Conservation (phyloP, 371 early-diverging fungal species). For the Polyrhizophydium stewartii region DNA sequence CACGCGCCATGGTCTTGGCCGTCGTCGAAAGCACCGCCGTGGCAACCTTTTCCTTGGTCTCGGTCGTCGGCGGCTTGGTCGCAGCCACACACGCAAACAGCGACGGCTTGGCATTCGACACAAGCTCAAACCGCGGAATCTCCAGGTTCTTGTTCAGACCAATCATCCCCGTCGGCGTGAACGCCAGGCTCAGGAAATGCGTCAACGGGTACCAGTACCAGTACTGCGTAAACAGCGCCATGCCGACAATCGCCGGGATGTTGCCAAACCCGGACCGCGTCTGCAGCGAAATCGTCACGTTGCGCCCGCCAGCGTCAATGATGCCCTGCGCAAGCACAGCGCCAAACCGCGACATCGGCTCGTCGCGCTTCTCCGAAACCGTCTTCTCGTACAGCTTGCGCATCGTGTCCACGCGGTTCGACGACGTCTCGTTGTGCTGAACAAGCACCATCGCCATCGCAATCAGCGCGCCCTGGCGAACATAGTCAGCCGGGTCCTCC, state of each 20-base stretch:
- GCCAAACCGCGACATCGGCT: constrained; percentile 94
- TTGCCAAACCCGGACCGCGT: constrained; percentile 86
- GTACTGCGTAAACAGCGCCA: constrained; percentile 96
- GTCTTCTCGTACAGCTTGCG: constrained; percentile 86
- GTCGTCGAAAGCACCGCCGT: constrained; percentile 95
- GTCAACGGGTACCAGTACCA: constrained; percentile 99
- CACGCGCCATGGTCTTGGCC: constrained; percentile 85
- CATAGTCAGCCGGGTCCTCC: constrained; percentile 96
- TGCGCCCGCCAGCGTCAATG: constrained; percentile 97
- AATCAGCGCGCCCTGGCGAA: constrained; percentile 97
- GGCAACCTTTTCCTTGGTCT: constrained; percentile 64
- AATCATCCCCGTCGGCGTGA: constrained; percentile 93
- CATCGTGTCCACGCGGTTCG: constrained; percentile 26
- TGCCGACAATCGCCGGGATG: constrained; percentile 94
- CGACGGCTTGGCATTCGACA: constrained; percentile 79
- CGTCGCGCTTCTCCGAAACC: constrained; percentile 90
- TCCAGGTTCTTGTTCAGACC: constrained; percentile 85
- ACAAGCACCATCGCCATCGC: constrained; percentile 97
- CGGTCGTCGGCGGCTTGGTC: constrained; percentile 60
- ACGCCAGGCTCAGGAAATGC: constrained; percentile 90
- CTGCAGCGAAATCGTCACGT: constrained; percentile 89
- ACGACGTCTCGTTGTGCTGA: constrained; percentile 82
- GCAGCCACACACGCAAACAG: constrained; percentile 91
- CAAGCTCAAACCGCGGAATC: constrained; percentile 81
- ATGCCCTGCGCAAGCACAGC: constrained; percentile 97